Evolutionary conservation across 495 filamentous ascomycete genomes (phyloP).

Genomic region (Aspergillus sclerotioniger): DNA sequence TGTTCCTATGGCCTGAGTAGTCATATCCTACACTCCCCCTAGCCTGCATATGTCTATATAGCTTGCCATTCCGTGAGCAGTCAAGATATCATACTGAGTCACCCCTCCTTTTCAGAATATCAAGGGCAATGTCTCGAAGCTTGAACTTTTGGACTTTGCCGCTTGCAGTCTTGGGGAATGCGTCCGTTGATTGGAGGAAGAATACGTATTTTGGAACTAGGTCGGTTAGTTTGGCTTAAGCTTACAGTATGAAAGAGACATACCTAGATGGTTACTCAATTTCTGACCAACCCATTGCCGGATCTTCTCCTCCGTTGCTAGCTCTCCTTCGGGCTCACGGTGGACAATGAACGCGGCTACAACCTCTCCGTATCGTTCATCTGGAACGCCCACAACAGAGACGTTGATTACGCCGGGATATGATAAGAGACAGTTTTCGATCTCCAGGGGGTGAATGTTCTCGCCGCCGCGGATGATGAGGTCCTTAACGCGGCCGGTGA

Average conservation of each 20-base stretch:
- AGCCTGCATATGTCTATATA: not conserved
- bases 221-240: not conserved
- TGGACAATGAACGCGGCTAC: slow-evolving; percentile 81
- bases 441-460: slow-evolving; percentile 93
- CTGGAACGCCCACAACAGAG: slow-evolving; percentile 79
- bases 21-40: not conserved
- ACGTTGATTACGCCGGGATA: slow-evolving; percentile 67
- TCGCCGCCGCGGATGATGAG: slow-evolving; percentile 91
- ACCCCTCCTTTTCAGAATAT: slow-evolving; percentile 35
- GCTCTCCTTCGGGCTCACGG: slow-evolving; percentile 19
- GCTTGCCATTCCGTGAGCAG: not conserved
- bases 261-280: slow-evolving; percentile 73
- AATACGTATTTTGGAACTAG: slow-evolving; percentile 86
- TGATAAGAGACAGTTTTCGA: slow-evolving; percentile 85
- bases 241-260: slow-evolving; percentile 18
- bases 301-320: slow-evolving; percentile 48
- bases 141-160: slow-evolving; percentile 98
- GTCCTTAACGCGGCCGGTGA: slow-evolving; percentile 83
- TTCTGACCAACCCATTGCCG: slow-evolving; percentile 68
- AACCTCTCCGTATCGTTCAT: slow-evolving; percentile 80
- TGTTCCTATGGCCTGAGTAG: too few species aligned
- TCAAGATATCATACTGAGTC: not conserved
- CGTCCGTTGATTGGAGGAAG: slow-evolving; percentile 55
- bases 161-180: slow-evolving; percentile 90
- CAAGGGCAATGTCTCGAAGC: slow-evolving; percentile 63